Conservation (phyloP, 2,329 filamentous ascomycete species). For the Arthrobotrys conoides region DNA sequence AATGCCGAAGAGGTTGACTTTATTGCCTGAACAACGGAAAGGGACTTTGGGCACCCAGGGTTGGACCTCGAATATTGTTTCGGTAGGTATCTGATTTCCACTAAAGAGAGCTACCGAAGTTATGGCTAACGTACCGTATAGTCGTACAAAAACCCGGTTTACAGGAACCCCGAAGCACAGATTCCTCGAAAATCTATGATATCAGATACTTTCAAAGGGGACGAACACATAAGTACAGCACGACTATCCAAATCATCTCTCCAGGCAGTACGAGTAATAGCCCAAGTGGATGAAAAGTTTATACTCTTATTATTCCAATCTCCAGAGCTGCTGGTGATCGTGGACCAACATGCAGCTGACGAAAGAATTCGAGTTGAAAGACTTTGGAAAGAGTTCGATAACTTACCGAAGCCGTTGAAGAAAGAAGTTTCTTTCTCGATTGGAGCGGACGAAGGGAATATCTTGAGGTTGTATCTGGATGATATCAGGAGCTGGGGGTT, state of each 20-base stretch:
- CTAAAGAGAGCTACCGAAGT: not conserved
- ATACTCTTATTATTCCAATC: conserved; percentile 71
- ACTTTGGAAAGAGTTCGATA: conserved; percentile 75
- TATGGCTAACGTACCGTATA: not conserved
- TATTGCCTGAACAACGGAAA: conserved; percentile 2
- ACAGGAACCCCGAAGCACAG: conserved; percentile 20
- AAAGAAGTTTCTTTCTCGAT: conserved; percentile 77
- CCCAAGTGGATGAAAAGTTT: conserved; percentile 92
- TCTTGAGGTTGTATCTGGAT: conserved; percentile 72
- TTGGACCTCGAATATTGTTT: conserved; percentile 12
- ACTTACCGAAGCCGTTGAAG: conserved; percentile 67
- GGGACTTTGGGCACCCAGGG: not conserved
- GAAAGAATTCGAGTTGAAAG: conserved; percentile 85
- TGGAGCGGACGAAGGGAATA: conserved; percentile 71
- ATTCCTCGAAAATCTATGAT: conserved; percentile 59
- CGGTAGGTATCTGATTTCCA: conserved; percentile 5
- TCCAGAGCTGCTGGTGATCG: conserved; percentile 75
- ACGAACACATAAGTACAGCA: not conserved
- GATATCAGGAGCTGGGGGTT: conserved; percentile 84
- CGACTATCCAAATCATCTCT: conserved; percentile 76
- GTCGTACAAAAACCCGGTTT: conserved; percentile 35
- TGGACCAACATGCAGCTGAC: conserved; percentile 96
- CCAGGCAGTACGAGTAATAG: conserved; percentile 75
- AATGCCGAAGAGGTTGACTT: conserved; percentile 15
- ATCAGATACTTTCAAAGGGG: conserved; percentile 63